Evolutionary conservation across 106 monocot genomes (phyloP).

Genomic region (Phalaenopsis aphrodite): DNA sequence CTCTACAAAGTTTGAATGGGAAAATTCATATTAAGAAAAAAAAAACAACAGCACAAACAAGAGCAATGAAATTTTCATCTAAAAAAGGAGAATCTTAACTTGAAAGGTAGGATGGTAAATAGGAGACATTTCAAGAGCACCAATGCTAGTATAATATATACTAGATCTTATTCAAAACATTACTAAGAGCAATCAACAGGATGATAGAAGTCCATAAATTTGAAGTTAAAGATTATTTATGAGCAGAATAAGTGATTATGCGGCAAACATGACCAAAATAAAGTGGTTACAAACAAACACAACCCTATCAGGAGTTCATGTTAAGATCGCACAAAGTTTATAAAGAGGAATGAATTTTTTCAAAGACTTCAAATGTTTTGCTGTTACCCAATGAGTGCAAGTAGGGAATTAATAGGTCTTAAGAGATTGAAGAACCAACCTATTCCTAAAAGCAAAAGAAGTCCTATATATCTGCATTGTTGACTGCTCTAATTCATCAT

Average conservation of each 20-base stretch:
- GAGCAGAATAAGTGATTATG: too few relatives aligned
- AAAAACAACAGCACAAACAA: not conserved
- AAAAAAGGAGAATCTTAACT: not conserved
- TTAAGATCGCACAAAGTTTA: too few relatives aligned
- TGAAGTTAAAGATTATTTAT: too few relatives aligned
- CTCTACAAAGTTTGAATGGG: conserved; percentile 25
- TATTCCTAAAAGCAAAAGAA: conserved; percentile 77
- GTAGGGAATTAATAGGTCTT: too few relatives aligned
- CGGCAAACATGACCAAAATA: not conserved
- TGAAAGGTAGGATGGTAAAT: not conserved
- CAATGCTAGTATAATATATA: not conserved
- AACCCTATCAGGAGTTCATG: too few relatives aligned
- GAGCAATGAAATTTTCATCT: not conserved
- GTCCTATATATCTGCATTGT: conserved; percentile 77
- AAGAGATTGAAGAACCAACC: conserved; percentile 23
- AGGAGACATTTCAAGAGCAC: not conserved
- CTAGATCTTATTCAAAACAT: not conserved
- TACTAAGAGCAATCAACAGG: not conserved
- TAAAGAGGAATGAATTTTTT: not conserved
- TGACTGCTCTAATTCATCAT: conserved; percentile 44
- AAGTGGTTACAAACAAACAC: too few relatives aligned
- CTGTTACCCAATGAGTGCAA: not conserved
- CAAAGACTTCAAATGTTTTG: not conserved
- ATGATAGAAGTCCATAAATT: too few relatives aligned
- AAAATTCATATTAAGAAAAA: not conserved